Base-by-base conservation (phyloP, 139 green algal genomes). In the Chlamydomonas applanata region DNA sequence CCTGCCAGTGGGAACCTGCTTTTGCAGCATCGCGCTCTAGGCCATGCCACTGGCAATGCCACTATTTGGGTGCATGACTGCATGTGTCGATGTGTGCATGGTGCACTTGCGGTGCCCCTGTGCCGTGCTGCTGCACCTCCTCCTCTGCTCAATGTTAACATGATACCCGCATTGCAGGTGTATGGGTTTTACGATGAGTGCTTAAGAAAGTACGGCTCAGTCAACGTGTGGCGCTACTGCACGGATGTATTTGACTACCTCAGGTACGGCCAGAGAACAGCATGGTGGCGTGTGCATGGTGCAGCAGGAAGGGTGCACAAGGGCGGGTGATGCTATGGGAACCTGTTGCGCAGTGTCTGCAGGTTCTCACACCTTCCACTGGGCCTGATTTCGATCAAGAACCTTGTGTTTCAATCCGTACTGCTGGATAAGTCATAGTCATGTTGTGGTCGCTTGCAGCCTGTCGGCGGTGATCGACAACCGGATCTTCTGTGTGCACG, bases 111-210 rank as follows among this genome's bases (percentile, higher is more conserved):
- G n/a, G n/a, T n/a, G n/a, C n/a, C n/a, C n/a, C n/a, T n/a, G n/a
- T n/a, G n/a, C n/a, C n/a, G n/a, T n/a, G n/a, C n/a, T n/a, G n/a
- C n/a, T n/a, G n/a, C n/a, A n/a, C n/a, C n/a, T n/a, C n/a, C n/a
- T n/a, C n/a, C n/a, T n/a, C n/a, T n/a, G n/a, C n/a, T n/a, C n/a
- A n/a, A n/a, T n/a, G n/a, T n/a, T 17, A 24, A n/a, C 24, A 24
- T 49, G 22, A 30, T 35, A 44, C 17, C 14, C n/a, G 9, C 5
- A 36, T 29, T 25, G 17, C 85, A 96, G 90, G 94, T 98, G 71
- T 99, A 99, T 79, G 96, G 96, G 32, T 99, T 99, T 77, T 99
- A 98, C 78, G 96, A 99, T 59, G 96, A 99, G 80, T 99, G 96
- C 79, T 85, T 98, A 63, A 85, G 96, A 22, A 99, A 99, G 85